Percentiles rank a stretch among this genome's conserved stretches.
phyloP scores from a whole-genome alignment of 23 red algal genomes.

The Gracilaria domingensis region DNA sequence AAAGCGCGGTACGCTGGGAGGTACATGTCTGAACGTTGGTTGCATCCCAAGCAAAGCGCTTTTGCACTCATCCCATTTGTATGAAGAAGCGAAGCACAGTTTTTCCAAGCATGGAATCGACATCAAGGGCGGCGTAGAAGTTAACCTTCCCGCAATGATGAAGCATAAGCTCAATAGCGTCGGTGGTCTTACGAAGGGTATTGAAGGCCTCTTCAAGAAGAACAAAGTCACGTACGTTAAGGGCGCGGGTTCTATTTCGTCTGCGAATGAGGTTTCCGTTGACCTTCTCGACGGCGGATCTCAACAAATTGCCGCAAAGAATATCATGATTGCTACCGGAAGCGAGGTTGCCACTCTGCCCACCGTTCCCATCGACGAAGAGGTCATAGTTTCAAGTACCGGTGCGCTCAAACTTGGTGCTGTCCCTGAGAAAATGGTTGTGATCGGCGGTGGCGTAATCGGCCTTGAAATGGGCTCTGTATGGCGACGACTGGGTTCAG shows the following conservation, averaged over 20 bases:
- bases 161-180: slow-evolving; percentile 89
- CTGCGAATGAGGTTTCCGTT: slow-evolving; percentile 73
- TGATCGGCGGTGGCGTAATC: slow-evolving; percentile 98
- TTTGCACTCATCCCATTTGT: slow-evolving; percentile 95
- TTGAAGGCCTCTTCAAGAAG: slow-evolving; percentile 99
- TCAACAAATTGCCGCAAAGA: slow-evolving; percentile 81
- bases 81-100: slow-evolving; percentile 92
- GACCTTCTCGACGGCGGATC: slow-evolving; percentile 75
- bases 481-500: slow-evolving; percentile 91
- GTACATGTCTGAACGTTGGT: slow-evolving; percentile 98
- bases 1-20: slow-evolving; percentile 96
- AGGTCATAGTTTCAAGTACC: slow-evolving; percentile 86
- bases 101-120: slow-evolving; percentile 93
- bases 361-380: slow-evolving; percentile 88
- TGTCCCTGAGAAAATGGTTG: slow-evolving; percentile 94
- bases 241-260: slow-evolving; percentile 67
- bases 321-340: slow-evolving; percentile 93
- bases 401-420: slow-evolving; percentile 85
- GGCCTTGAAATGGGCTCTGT: slow-evolving; percentile 99
- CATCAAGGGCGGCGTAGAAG: slow-evolving; percentile 69
- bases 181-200: slow-evolving; percentile 88
- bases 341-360: slow-evolving; percentile 82
- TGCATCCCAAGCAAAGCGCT: slow-evolving; percentile 99
- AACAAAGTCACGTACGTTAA: slow-evolving; percentile 95
- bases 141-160: slow-evolving; percentile 97